A percentile compares a stretch with the other conserved stretches of the same genome.
Evolutionary conservation across 73 alveolate genomes (phyloP).

Genomic region (Symbiodinium natans): DNA sequence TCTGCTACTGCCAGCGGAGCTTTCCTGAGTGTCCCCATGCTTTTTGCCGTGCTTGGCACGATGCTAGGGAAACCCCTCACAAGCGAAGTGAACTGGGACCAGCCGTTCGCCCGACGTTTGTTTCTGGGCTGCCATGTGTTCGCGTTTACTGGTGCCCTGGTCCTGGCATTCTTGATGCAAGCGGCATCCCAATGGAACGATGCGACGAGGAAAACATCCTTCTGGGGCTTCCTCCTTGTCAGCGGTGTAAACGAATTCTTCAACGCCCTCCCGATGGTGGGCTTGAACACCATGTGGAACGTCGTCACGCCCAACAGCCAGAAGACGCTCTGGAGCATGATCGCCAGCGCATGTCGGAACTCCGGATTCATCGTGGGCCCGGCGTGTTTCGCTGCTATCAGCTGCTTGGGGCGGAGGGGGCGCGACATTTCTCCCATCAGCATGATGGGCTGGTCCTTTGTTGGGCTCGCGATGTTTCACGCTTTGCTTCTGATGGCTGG

Average conservation of each 20-base stretch:
- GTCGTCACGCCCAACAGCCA: not conserved
- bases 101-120: not conserved
- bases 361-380: not conserved
- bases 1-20: constrained; percentile 3
- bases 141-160: too few species aligned
- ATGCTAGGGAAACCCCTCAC: not conserved
- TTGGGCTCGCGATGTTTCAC: not conserved
- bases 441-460: not conserved
- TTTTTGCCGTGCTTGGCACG: not conserved
- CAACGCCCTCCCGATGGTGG: not conserved
- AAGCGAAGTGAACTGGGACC: constrained; percentile 20
- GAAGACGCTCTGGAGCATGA: not conserved
- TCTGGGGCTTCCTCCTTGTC: not conserved
- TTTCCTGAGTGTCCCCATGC: not conserved
- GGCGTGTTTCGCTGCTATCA: not conserved
- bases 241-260: not conserved
- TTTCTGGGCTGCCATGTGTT: not conserved
- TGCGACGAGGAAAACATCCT: not conserved
- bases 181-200: too few species aligned
- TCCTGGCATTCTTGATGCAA: too few species aligned
- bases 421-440: not conserved
- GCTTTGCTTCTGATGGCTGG: not conserved
- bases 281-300: not conserved
- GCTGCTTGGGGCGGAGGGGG: not conserved
- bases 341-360: not conserved